Evolutionary conservation across 441 rosid genomes (phyloP), one percentile per base, ranked within the genome.

Genomic region (Corymbia citriodora): DNA sequence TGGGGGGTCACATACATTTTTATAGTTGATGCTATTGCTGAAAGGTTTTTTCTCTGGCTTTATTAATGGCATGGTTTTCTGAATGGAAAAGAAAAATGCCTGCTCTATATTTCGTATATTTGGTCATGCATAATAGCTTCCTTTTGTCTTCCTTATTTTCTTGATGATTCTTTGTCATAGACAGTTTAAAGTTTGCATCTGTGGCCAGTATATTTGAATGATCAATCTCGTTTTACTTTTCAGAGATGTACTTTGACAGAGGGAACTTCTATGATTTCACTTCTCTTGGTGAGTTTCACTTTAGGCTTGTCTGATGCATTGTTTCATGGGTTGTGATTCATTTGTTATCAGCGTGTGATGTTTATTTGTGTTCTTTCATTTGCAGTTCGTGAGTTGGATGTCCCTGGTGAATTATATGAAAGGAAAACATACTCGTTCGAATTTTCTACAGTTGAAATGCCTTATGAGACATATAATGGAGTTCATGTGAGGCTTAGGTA

Each of bases 211-310:
- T 49, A 25, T 88, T 70, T 72, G 40, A 65, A 54, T 53, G 74
- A 54, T 36, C 21, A 3, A 52, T 18, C 25, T 40, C 48, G 45
- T 82, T 57, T 89, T 45, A 74, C 49, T 50, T 90, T 74, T 52
- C 91, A 90, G 91, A 90, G 87, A 90, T 90, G 89, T 90, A 90
- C 89, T 90, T 90, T 74, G 91, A 90, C 91, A 90, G 61, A 81
- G 91, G 91, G 27, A 90, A 90, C 89, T 90, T 90, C 87, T 90
- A 90, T 33, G 91, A 90, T 88, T 90, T 90, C 33, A 90, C 91
- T 54, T 90, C 91, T 87, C 89, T 90, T 40, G 91, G 91, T 90
- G 49, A 57, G 91, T 90, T 79, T 79, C 53, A 45, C n/a, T 13
- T 79, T 45, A 23, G 85, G 52, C 53, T 27, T 79, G 52, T 79